Evolutionary conservation across 352 stramenopile species (phyloP), one percentile per base, ranked within the genome.

Genomic region (Pythium biforme): DNA sequence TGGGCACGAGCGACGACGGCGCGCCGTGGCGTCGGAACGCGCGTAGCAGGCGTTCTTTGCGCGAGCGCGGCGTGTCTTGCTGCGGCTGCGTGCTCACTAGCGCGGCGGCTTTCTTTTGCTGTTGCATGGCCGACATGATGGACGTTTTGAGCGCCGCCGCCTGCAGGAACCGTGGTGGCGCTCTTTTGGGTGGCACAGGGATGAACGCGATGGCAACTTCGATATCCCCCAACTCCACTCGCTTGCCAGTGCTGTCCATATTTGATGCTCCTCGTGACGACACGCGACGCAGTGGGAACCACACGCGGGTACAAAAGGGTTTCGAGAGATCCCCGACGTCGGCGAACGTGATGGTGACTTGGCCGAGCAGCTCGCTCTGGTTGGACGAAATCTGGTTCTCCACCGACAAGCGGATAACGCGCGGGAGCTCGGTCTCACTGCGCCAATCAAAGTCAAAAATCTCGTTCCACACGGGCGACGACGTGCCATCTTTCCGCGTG

Each of bases 381-480:
- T 90, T 80, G 3, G 73, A 62, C 4, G 72, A 86, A 17, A 92
- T 60, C 59, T 92, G 80, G 40, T 87, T 92, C 45, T 89, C 79
- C 19, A 92, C 48, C 17, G 76, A 68, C 33, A 92, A 50, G 6
- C 77, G 76, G 0, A 88, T 59, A 0, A 58, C 51, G 0, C 59
- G 58, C 2, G 64, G 55, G 2, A 64, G n/a, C 11, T 74, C 64
- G 1, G 51, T 64, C 2, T 60, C 47, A 27, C 58, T 50, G 39
- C 64, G 50, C 79, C 75, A 87, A 51, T 87, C 83, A 62, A 92
- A 92, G 59, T 92, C 83, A 27, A 92, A 89, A 2, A 90, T 52
- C 40, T 92, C 83, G 60, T 92, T 90, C 83, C 83, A 92, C 25
- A 87, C 76, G 0, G 83, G 83, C 1, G 75, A 62, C 23, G 83